Base-by-base conservation (phyloP, 495 filamentous ascomycete genomes). In the Lasiosphaeris hirsuta region DNA sequence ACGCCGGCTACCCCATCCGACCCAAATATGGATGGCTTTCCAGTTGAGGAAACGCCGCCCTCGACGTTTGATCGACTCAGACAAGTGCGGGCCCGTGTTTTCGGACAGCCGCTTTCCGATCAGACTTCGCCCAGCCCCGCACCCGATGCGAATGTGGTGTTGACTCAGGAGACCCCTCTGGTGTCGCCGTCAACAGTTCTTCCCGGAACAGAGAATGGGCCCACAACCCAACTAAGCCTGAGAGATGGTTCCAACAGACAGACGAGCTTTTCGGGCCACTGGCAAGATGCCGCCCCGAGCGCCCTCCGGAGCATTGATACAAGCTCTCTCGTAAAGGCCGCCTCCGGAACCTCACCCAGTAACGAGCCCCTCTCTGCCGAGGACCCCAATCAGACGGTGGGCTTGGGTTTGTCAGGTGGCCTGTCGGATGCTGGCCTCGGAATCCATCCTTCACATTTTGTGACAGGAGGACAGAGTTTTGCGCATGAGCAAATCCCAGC, bases 31-130 rank as follows among this genome's bases (percentile, higher is more conserved):
- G 69, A 70, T 19, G 42, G 17, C 18, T 19, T 57, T 11, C 40
- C 54, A 33, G 55, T 8, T 41, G 35, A 35, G 2, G 43, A 10
- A 18, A 42, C 52, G 18, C 62, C 61, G 11, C 39, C 43, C n/a
- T 68, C 70, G 30, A 69, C 64, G 18, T 59, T 62, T 14, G 72
- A 75, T n/a, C 63, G 56, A 35, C 30, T 75, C 6, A 66, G 56
- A 45, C 33, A 50, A 10, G 36, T 67, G 6, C 59, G 59, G 41
- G 63, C 41, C 1, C 10, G 34, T 0, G 41, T 56, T 10, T 57
- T 66, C 13, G 38, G 42, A 8, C 15, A 56, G 38, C 39, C 41
- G 39, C 9, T 18, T 10, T 14, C 41, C 1, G 10, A 10, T 10
- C n/a, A 35, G 15, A 40, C 23, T 30, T 30, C 23, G 19, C 35